Conservation (phyloP, 2,329 filamentous ascomycete species). For the Arthrobotrys conoides region DNA sequence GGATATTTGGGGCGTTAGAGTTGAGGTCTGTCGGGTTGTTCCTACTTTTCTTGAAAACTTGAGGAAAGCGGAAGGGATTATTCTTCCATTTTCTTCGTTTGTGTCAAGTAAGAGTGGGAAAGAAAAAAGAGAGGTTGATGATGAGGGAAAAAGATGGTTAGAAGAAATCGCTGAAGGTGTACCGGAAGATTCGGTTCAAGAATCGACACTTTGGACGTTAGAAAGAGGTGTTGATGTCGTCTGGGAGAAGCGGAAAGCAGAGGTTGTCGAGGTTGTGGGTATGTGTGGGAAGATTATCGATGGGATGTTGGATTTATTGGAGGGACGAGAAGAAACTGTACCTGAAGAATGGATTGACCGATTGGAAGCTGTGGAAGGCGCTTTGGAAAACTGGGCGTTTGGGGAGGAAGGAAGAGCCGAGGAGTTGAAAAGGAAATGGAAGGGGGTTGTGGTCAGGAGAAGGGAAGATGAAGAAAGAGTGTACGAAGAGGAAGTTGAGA, state of each 20-base stretch:
- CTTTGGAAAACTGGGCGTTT: slow-evolving; percentile 85
- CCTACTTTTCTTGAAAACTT: slow-evolving; percentile 78
- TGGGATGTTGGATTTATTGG: slow-evolving; percentile 86
- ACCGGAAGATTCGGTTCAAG: slow-evolving; percentile 64
- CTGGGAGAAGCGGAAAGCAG: slow-evolving; percentile 65
- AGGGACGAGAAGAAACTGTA: slow-evolving; percentile 85
- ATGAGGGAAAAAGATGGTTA: slow-evolving; percentile 63
- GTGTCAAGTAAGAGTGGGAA: background rate
- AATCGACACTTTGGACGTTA: slow-evolving; percentile 39
- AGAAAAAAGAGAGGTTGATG: slow-evolving; percentile 37
- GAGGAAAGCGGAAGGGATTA: slow-evolving; percentile 77
- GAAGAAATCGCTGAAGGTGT: slow-evolving; percentile 65
- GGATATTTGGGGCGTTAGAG: slow-evolving; percentile 81
- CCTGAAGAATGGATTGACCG: slow-evolving; percentile 89
- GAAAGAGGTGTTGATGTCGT: slow-evolving; percentile 62
- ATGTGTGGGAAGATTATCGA: slow-evolving; percentile 82
- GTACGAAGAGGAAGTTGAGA: slow-evolving; percentile 25
- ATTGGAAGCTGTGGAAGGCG: slow-evolving; percentile 83
- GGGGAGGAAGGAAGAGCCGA: slow-evolving; percentile 77
- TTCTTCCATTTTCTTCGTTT: background rate
- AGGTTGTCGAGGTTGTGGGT: slow-evolving; percentile 74
- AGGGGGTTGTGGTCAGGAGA: slow-evolving; percentile 31
- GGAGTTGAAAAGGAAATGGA: slow-evolving; percentile 61
- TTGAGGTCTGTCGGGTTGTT: slow-evolving; percentile 81
- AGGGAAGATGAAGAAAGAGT: slow-evolving; percentile 36